These are phyloP conservation scores for Cryphonectria japonica DNA, from an alignment of 2,329 filamentous ascomycete genomes.

Conservation along the genomic window DNA sequence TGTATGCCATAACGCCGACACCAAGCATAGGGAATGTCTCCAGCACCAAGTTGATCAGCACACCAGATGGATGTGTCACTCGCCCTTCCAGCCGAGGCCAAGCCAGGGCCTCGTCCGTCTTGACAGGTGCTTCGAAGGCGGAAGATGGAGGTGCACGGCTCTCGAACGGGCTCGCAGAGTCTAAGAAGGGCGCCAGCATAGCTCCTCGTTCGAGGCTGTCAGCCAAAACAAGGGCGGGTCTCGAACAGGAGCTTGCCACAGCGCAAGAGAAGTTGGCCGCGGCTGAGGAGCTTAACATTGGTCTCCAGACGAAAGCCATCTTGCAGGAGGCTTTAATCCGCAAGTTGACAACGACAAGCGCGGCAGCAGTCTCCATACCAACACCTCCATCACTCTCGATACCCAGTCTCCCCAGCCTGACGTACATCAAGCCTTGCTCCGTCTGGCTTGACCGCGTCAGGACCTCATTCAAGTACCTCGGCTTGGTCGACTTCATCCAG, in stretches of 20 bases:
- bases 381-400: background rate
- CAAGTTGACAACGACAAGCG: slow-evolving; percentile 3
- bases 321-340: slow-evolving; percentile 10
- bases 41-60: background rate
- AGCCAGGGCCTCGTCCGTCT: background rate
- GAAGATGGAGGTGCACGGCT: slow-evolving; percentile 11
- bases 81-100: background rate
- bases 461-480: slow-evolving; percentile 25
- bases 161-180: slow-evolving; percentile 12
- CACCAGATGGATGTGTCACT: background rate
- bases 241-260: slow-evolving; percentile 11
- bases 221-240: background rate
- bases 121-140: slow-evolving; percentile 4
- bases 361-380: background rate
- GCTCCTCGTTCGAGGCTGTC: slow-evolving; percentile 7
- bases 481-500: slow-evolving; percentile 26
- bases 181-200: background rate
- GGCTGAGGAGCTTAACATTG: slow-evolving; percentile 6
- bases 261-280: slow-evolving; percentile 12
- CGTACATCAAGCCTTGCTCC: slow-evolving; percentile 13
- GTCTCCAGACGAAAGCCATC: slow-evolving; percentile 3
- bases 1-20: slow-evolving; percentile 2
- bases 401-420: slow-evolving; percentile 23
- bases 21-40: background rate
- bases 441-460: slow-evolving; percentile 26